A percentile compares a stretch with the other conserved stretches of the same genome.
Evolutionary conservation across 1,284 basidiomycete species (phyloP).

Genomic region (Fomitopsis palustris): DNA sequence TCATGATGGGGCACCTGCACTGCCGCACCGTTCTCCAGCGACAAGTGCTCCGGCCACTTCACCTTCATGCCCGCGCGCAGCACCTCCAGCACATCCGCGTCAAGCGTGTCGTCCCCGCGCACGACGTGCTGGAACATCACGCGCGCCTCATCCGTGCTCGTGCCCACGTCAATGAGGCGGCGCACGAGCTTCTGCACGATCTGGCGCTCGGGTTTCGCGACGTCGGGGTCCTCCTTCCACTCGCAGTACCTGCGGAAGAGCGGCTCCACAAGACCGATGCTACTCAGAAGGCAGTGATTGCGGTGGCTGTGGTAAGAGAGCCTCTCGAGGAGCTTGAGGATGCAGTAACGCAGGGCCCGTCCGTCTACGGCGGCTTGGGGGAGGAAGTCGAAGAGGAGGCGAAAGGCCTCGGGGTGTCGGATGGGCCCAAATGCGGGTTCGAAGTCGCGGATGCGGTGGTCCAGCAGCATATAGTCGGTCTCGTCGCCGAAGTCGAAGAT

Average conservation of each 20-base stretch:
- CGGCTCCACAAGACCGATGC: conserved; percentile 47
- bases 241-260: conserved; percentile 41
- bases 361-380: conserved; percentile 23
- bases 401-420: conserved; percentile 51
- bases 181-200: conserved; percentile 58
- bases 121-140: conserved; percentile 58
- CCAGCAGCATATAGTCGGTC: conserved; percentile 26
- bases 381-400: conserved; percentile 49
- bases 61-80: conserved; percentile 65
- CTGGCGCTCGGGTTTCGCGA: conserved; percentile 46
- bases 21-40: conserved; percentile 52
- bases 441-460: conserved; percentile 35
- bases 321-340: conserved; percentile 60
- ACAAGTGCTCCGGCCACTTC: conserved; percentile 73
- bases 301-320: conserved; percentile 57
- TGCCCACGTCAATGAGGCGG: conserved; percentile 67
- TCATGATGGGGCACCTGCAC: conserved; percentile 42
- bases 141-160: conserved; percentile 55
- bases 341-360: conserved; percentile 39
- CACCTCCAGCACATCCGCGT: conserved; percentile 64
- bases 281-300: conserved; percentile 64
- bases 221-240: conserved; percentile 18
- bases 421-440: conserved; percentile 46
- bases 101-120: conserved; percentile 35
- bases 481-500: conserved; percentile 44